Percentiles rank a stretch among this genome's conserved stretches.
phyloP scores from a whole-genome alignment of 2,329 filamentous ascomycete species.

The Neofusicoccum cordaticola region DNA sequence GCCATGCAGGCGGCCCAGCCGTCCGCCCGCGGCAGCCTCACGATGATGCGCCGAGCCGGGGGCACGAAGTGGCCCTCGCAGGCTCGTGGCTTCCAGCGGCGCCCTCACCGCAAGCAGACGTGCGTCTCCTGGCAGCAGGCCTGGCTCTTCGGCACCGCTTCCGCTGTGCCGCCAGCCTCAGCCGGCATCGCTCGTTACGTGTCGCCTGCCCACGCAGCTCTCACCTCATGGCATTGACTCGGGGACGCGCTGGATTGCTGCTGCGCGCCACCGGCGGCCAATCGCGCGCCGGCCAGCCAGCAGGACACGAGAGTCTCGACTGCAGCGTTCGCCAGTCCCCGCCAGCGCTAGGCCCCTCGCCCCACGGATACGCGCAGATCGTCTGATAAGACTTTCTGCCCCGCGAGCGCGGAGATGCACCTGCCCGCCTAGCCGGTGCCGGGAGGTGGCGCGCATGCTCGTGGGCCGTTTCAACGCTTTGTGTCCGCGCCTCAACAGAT shows the following conservation, averaged over 20 bases:
- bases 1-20: neutral
- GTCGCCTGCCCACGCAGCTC: neutral
- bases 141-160: neutral
- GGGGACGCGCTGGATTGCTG: neutral
- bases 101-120: neutral
- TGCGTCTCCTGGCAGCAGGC: neutral
- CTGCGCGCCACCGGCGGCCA: neutral
- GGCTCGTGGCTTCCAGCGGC: neutral
- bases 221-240: constrained; percentile 8
- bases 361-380: constrained; percentile 13
- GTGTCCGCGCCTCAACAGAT: neutral
- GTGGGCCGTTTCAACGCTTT: neutral
- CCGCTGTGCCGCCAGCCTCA: neutral
- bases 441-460: neutral
- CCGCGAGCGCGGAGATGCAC: neutral
- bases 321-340: neutral
- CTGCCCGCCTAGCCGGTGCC: neutral
- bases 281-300: neutral
- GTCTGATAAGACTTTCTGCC: constrained; percentile 4
- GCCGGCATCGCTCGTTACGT: neutral
- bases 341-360: neutral
- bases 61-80: neutral
- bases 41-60: neutral
- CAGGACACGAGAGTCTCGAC: constrained; percentile 1
- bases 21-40: neutral